phyloP scores from a whole-genome alignment of 345 rosid genomes.

The Gossypium australe region DNA sequence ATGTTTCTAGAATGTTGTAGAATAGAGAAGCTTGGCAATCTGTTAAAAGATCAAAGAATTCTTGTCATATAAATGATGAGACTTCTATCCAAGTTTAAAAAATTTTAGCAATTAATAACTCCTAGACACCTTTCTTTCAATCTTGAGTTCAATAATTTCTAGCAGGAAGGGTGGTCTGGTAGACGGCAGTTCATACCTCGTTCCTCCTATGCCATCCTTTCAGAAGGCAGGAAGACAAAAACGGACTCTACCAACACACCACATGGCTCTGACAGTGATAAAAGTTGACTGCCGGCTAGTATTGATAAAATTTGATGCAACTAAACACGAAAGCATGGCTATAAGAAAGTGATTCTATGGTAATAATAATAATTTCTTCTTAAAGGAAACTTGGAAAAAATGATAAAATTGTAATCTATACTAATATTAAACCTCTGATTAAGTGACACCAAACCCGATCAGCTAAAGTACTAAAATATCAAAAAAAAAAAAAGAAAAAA shows the following conservation, averaged over 20 bases:
- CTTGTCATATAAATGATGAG: background rate
- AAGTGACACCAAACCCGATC: no score
- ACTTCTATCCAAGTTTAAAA: background rate
- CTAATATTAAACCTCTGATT: background rate
- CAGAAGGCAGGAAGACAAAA: background rate
- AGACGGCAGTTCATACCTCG: background rate
- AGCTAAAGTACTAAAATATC: no score
- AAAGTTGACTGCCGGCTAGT: background rate
- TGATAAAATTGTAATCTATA: background rate
- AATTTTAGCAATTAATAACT: no score
- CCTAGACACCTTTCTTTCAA: no score
- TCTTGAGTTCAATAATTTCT: background rate
- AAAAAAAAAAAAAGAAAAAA: no score
- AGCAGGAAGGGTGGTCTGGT: background rate
- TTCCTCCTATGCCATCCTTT: background rate
- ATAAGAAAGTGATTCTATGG: background rate
- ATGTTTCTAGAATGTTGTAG: background rate
- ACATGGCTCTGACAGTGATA: background rate
- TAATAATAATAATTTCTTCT: background rate
- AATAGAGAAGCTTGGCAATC: background rate
- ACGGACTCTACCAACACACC: no score
- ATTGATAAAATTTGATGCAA: background rate
- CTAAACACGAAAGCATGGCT: background rate
- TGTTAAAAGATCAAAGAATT: background rate
- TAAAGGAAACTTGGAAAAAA: background rate